Conservation (phyloP, 2,329 filamentous ascomycete genomes). For the Colletotrichum limetticola region DNA sequence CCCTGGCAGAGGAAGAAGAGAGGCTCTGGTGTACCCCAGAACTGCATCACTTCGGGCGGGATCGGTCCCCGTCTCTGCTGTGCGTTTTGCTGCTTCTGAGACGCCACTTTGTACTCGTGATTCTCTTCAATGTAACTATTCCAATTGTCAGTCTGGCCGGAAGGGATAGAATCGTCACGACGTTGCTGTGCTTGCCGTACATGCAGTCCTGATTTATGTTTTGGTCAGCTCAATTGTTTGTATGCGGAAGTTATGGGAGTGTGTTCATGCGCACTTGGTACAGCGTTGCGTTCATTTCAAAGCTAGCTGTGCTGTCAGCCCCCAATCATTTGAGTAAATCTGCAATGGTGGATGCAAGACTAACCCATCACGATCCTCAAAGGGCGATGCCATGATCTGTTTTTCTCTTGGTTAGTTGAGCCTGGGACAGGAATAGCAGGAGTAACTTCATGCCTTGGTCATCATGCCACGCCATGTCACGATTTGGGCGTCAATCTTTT, state of each 20-base stretch:
- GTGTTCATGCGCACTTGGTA: slow-evolving; percentile 76
- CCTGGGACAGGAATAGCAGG: not conserved
- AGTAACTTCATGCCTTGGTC: slow-evolving; percentile 79
- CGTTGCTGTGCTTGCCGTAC: slow-evolving; percentile 48
- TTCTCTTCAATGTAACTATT: slow-evolving; percentile 92
- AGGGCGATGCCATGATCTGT: slow-evolving; percentile 87
- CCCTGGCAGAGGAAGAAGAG: not conserved
- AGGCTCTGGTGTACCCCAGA: slow-evolving; percentile 74
- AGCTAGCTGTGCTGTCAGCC: slow-evolving; percentile 60
- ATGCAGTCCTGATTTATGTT: slow-evolving; percentile 58
- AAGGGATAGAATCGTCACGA: not conserved
- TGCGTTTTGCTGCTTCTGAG: slow-evolving; percentile 67
- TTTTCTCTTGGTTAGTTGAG: slow-evolving; percentile 46
- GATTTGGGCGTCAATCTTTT: slow-evolving; percentile 79
- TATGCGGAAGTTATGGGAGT: not conserved
- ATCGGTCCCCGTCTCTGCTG: slow-evolving; percentile 54
- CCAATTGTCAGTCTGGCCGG: slow-evolving; percentile 32
- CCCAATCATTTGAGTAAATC: not conserved
- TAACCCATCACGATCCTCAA: slow-evolving; percentile 82
- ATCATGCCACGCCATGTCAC: slow-evolving; percentile 98
- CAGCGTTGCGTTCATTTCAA: slow-evolving; percentile 94
- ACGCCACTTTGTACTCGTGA: slow-evolving; percentile 75
- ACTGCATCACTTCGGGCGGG: slow-evolving; percentile 86
- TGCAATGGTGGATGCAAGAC: slow-evolving; percentile 37
- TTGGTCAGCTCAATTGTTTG: slow-evolving; percentile 35